A percentile compares a stretch with the other conserved stretches of the same genome.
These are phyloP conservation scores for Aspergillus oerlinghausenensis DNA, from an alignment of 2,329 filamentous ascomycete genomes.

Conservation along the genomic window DNA sequence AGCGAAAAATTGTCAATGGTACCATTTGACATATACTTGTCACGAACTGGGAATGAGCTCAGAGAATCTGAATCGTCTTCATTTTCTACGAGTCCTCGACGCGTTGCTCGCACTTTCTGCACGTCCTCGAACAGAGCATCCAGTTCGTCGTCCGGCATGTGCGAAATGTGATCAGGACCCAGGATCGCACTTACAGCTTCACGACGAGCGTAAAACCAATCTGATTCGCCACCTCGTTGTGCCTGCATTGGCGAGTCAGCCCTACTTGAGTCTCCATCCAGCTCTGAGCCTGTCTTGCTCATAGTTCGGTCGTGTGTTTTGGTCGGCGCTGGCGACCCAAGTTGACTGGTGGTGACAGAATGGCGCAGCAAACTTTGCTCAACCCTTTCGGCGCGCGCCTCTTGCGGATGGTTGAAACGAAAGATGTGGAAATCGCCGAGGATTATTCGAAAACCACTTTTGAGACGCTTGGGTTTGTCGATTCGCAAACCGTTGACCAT, in stretches of 20 bases:
- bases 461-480: conserved; percentile 75
- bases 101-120: conserved; percentile 78
- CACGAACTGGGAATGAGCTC: conserved; percentile 78
- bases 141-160: conserved; percentile 87
- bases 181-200: conserved; percentile 91
- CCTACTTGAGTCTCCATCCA: conserved; percentile 65
- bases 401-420: conserved; percentile 94
- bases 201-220: conserved; percentile 89
- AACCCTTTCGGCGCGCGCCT: conserved; percentile 86
- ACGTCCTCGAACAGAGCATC: conserved; percentile 93
- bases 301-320: conserved; percentile 73
- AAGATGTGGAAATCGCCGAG: conserved; percentile 98
- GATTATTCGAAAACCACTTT: conserved; percentile 92
- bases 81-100: conserved; percentile 62
- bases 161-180: conserved; percentile 83
- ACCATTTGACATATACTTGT: conserved; percentile 93
- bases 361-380: conserved; percentile 85
- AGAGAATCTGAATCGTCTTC: conserved; percentile 83
- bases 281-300: conserved; percentile 74
- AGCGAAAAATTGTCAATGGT: conserved; percentile 95
- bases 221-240: conserved; percentile 68
- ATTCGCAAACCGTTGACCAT: conserved; percentile 97
- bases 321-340: conserved; percentile 60
- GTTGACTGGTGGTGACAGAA: conserved; percentile 61
- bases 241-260: conserved; percentile 74